Evolutionary conservation across 345 rosid species (phyloP), one percentile per base, ranked within the genome.

Genomic region (Citrus cavaleriei): DNA sequence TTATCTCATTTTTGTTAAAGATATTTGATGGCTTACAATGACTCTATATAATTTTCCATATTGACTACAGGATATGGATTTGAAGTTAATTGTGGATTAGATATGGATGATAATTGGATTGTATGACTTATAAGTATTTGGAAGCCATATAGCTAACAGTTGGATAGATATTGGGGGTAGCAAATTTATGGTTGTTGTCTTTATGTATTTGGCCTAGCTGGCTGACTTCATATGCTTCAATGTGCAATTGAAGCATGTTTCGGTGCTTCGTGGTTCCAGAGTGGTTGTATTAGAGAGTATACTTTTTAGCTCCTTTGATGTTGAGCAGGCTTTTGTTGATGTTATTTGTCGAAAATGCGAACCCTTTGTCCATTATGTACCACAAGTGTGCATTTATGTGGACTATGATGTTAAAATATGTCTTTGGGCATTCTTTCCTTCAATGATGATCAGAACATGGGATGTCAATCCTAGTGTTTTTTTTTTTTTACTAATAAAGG

Each of bases 21-120:
- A 32, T 61, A 46, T 70, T 78, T 74, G 72, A 86, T 86, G 84
- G 79, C 24, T 80, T 87, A 79, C 66, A 32, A 84, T 81, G 73
- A 42, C 35, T 37, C 14, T 71, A 10, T 70, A 74, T 68, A 32
- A 8, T 70, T 59, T 81, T 60, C n/a, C 4, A 24, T 76, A 68
- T 49, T 77, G 78, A 51, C 62, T 63, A 63, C 24, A 60, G 67
- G 84, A 79, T 85, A 84, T 88, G 87, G 77, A 75, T 75, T 28
- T 74, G 77, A 71, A 83, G 83, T 74, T 86, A 65, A 81, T 85
- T 72, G 80, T 77, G 73, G 73, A 77, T 80, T 55, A 25, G 69
- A 82, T 79, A 46, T 79, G 76, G 72, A 71, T 87, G 80, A 38
- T 74, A 51, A 57, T 78, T 81, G 79, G 75, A 77, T 84, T n/a